Conservation (phyloP, 2,329 filamentous ascomycete species). For the Monilinia vaccinii-corymbosi region DNA sequence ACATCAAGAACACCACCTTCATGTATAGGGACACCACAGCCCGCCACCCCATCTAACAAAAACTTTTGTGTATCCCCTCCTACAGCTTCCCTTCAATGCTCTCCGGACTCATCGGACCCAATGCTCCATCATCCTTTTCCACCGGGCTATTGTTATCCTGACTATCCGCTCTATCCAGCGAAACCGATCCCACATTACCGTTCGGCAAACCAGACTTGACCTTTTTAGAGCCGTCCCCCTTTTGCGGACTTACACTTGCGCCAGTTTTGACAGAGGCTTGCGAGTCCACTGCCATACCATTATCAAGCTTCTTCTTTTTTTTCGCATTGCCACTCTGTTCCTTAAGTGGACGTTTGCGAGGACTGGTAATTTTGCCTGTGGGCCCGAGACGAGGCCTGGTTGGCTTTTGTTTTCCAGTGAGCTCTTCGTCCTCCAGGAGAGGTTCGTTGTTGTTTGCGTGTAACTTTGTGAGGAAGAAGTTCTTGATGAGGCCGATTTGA, state of each 20-base stretch:
- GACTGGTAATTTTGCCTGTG: slow-evolving; percentile 78
- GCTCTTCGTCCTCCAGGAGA: slow-evolving; percentile 86
- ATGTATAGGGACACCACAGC: not conserved
- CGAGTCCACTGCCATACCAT: slow-evolving; percentile 29
- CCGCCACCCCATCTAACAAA: not conserved
- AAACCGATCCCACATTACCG: slow-evolving; percentile 25
- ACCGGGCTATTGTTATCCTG: slow-evolving; percentile 44
- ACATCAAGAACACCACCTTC: not conserved
- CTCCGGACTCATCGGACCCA: slow-evolving; percentile 78
- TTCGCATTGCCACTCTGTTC: slow-evolving; percentile 78
- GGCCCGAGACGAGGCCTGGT: slow-evolving; percentile 54
- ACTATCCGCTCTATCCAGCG: slow-evolving; percentile 51
- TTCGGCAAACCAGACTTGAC: slow-evolving; percentile 30
- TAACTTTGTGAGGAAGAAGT: slow-evolving; percentile 85
- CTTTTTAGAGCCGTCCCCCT: slow-evolving; percentile 41
- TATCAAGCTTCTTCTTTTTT: slow-evolving; percentile 77
- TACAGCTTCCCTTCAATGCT: slow-evolving; percentile 34
- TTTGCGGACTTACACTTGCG: slow-evolving; percentile 32
- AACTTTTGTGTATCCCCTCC: slow-evolving; percentile 2
- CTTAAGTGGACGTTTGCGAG: slow-evolving; percentile 71
- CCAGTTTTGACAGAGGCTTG: slow-evolving; percentile 25
- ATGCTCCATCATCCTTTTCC: slow-evolving; percentile 57
- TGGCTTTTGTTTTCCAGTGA: slow-evolving; percentile 77
- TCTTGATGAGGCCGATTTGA: slow-evolving; percentile 80
- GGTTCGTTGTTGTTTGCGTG: slow-evolving; percentile 75